These are phyloP conservation scores for Hymenotorrendiella dingleyae DNA, from an alignment of 2,329 filamentous ascomycete species.

Conservation along the genomic window DNA sequence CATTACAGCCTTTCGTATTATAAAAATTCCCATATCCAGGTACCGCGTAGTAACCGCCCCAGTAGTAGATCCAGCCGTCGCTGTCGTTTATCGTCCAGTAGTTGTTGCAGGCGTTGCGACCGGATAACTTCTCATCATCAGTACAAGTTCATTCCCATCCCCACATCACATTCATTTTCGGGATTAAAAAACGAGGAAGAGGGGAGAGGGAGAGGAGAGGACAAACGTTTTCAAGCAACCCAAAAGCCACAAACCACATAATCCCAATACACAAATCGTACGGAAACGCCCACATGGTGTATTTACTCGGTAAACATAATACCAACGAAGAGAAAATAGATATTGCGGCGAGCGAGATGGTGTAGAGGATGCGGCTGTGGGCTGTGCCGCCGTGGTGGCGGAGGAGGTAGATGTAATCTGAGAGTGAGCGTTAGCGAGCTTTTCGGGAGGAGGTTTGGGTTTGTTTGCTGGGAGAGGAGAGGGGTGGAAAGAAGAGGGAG, in stretches of 20 bases:
- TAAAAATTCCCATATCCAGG: background rate
- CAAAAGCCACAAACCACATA: constrained; percentile 4
- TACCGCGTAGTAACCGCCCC: constrained; percentile 1
- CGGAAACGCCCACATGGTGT: background rate
- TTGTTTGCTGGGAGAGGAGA: no score
- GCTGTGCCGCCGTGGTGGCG: background rate
- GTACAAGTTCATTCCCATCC: no score
- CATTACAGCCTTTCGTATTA: background rate
- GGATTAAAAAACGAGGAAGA: no score
- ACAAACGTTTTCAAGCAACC: constrained; percentile 3
- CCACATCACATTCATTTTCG: no score
- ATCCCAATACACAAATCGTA: constrained; percentile 2
- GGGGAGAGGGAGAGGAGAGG: background rate
- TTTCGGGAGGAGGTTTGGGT: no score
- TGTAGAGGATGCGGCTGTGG: constrained; percentile 1
- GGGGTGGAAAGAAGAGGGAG: no score
- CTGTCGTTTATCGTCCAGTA: constrained; percentile 4
- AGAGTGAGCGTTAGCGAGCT: no score
- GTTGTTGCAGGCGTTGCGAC: background rate
- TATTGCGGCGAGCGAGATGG: constrained; percentile 1
- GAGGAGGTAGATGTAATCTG: background rate
- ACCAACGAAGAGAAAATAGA: constrained; percentile 3
- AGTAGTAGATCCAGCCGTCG: constrained; percentile 6
- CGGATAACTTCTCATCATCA: background rate
- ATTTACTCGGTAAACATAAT: background rate